phyloP scores from a whole-genome alignment of 2,329 filamentous ascomycete genomes.

The Pestalotiopsis sp. region DNA sequence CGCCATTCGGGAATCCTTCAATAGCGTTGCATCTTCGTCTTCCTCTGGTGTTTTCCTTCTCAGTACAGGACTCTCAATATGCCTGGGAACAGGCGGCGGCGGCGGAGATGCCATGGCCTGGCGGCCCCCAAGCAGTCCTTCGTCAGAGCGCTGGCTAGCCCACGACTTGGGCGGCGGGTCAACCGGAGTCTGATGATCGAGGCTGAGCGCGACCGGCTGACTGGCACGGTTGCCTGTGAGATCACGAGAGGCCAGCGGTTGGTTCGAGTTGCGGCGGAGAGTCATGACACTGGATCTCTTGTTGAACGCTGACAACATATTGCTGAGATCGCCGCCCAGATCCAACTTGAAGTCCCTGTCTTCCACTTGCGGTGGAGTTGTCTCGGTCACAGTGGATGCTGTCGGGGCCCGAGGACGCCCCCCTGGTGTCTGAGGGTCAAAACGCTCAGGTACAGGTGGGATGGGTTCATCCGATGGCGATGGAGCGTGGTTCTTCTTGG shows the following conservation, averaged over 20 bases:
- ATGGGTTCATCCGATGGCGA: constrained; percentile 39
- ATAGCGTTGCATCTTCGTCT: constrained; percentile 55
- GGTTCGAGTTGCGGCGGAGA: constrained; percentile 41
- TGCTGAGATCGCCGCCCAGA: constrained; percentile 60
- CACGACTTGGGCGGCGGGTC: constrained; percentile 53
- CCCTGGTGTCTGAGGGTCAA: constrained; percentile 29
- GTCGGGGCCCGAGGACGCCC: constrained; percentile 53
- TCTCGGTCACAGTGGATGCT: constrained; percentile 54
- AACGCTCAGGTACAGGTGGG: constrained; percentile 38
- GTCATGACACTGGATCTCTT: constrained; percentile 57
- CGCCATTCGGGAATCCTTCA: constrained; percentile 55
- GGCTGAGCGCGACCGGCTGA: constrained; percentile 49
- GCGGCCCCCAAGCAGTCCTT: constrained; percentile 45
- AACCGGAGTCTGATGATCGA: constrained; percentile 46
- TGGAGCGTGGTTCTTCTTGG: constrained; percentile 50
- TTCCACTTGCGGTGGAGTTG: constrained; percentile 52
- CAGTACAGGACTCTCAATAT: constrained; percentile 23
- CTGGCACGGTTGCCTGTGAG: constrained; percentile 48
- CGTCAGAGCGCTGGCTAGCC: constrained; percentile 54
- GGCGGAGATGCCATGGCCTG: constrained; percentile 37
- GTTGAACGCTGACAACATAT: constrained; percentile 58
- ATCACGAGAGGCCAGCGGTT: constrained; percentile 41
- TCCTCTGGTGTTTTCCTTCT: constrained; percentile 35
- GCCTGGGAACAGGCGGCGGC: constrained; percentile 25
- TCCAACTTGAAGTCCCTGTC: constrained; percentile 51